Base-by-base conservation (phyloP, 345 rosid genomes). In the Aquilaria malaccensis region DNA sequence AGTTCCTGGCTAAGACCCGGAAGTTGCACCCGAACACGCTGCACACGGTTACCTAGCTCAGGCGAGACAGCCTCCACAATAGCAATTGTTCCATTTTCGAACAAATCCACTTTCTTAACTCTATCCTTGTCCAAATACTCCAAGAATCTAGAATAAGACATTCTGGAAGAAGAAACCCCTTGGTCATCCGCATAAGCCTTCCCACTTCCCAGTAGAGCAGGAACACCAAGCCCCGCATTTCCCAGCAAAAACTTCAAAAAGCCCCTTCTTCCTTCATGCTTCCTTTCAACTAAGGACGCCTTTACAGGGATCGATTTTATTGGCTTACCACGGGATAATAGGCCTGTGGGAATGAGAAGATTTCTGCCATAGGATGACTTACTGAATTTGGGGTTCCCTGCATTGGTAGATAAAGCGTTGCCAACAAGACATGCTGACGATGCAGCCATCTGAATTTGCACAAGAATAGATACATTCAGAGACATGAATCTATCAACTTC, bases 1-100 rank as follows among this genome's bases (percentile, higher is more conserved):
- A 90, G 95, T 77, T 94, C 99, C 64, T 90, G 99, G 75, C 91
- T 90, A 37, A 90, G 80, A 13, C 99, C 97, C 0, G 99, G 99
- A 1, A 94, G 79, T 73, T 94, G 99, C 51, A 94, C 99, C 50
- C 96, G 99, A 46, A 94, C 99, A 47, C 97, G 79, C 64, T 94
- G 96, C 56, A 90, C 76, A 54, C 99, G 82, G 75, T 90, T 90
- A 48, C 99, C 99, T 69, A 94, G 72, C 82, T 94, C 96, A 51
- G 99, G 99, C 56, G 97, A 90, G 64, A 90, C 72, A 61, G 96
- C 99, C 77, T 94, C 99, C 59, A 94, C 97, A 64, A 94, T 86
- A 65, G 99, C 99, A 62, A 94, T 94, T 0, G 99, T 94, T 30
- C 99, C 99, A 70, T 90, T 88, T 77, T 90, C 99, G 72, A 75